These are phyloP conservation scores for Sporisorium graminicola DNA, from an alignment of 1,284 basidiomycete species.

Conservation along the genomic window DNA sequence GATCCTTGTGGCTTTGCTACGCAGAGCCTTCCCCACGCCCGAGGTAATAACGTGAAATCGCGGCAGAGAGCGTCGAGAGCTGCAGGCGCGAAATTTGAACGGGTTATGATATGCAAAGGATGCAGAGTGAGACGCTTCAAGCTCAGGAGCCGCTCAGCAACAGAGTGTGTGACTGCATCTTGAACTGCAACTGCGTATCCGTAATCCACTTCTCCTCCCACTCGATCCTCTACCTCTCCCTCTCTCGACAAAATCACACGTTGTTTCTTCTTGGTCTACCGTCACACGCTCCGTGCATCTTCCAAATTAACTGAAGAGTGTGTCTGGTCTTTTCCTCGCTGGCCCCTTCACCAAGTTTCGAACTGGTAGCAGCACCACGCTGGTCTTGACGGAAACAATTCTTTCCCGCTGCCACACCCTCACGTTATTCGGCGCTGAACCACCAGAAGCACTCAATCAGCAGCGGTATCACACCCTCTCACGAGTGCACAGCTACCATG, in stretches of 20 bases:
- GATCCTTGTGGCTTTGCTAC: neutral
- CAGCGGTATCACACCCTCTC: neutral
- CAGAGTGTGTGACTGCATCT: too few species aligned
- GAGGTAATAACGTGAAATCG: too few species aligned
- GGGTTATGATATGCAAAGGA: too few species aligned
- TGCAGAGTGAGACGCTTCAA: too few species aligned
- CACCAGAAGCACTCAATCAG: neutral
- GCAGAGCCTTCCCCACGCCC: too few species aligned
- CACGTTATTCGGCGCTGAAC: neutral
- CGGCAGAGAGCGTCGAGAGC: too few species aligned
- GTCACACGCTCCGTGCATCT: neutral
- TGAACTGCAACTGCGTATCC: slow-evolving; percentile 1
- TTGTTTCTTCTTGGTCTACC: neutral
- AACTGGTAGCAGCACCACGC: too few species aligned
- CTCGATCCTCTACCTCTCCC: neutral
- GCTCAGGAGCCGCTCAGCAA: neutral
- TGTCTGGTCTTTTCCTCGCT: neutral
- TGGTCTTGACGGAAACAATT: neutral
- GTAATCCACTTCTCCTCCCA: too few species aligned
- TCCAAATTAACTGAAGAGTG: neutral
- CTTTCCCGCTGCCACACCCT: too few species aligned
- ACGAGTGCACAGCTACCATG: slow-evolving; percentile 17
- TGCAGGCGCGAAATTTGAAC: too few species aligned
- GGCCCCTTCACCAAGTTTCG: too few species aligned
- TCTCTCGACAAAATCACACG: slow-evolving; percentile 3